phyloP scores from a whole-genome alignment of 2,329 filamentous ascomycete species.

The Penicillium sp. region DNA sequence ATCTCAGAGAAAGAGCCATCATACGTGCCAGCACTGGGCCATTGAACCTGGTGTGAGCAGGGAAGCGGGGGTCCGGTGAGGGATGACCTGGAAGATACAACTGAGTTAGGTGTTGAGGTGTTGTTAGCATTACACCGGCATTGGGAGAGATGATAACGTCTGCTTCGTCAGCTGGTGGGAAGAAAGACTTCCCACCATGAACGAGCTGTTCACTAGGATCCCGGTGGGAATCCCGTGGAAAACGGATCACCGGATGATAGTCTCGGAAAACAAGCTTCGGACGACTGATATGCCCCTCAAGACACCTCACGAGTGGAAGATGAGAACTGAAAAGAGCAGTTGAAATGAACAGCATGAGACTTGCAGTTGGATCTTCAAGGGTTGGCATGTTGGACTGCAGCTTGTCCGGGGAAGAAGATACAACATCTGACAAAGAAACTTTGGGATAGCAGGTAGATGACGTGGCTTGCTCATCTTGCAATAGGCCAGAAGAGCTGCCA shows the following conservation, averaged over 20 bases:
- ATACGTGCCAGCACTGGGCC: slow-evolving; percentile 4
- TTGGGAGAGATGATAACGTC: slow-evolving; percentile 67
- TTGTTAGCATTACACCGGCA: slow-evolving; percentile 64
- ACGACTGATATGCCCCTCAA: slow-evolving; percentile 13
- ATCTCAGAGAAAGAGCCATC: neutral
- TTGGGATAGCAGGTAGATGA: too few species aligned
- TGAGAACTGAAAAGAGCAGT: slow-evolving; percentile 1
- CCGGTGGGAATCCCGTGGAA: too few species aligned
- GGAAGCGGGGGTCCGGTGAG: neutral
- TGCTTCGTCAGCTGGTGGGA: slow-evolving; percentile 34
- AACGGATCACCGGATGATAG: slow-evolving; percentile 6
- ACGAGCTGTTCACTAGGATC: too few species aligned
- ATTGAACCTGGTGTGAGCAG: slow-evolving; percentile 21
- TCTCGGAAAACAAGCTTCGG: slow-evolving; percentile 25
- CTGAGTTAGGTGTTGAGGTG: slow-evolving; percentile 66
- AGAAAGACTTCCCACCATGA: neutral
- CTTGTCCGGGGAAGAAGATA: slow-evolving; percentile 1
- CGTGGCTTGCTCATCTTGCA: too few species aligned
- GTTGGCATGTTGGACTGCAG: neutral
- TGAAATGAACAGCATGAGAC: slow-evolving; percentile 18
- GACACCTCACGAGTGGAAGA: slow-evolving; percentile 7
- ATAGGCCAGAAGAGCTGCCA: too few species aligned
- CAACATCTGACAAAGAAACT: too few species aligned
- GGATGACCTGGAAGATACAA: slow-evolving; percentile 56
- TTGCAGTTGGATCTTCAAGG: neutral